Percentiles rank a stretch among this genome's conserved stretches.
Evolutionary conservation across 495 filamentous ascomycete species (phyloP).

Genomic region (Daldinia loculata): DNA sequence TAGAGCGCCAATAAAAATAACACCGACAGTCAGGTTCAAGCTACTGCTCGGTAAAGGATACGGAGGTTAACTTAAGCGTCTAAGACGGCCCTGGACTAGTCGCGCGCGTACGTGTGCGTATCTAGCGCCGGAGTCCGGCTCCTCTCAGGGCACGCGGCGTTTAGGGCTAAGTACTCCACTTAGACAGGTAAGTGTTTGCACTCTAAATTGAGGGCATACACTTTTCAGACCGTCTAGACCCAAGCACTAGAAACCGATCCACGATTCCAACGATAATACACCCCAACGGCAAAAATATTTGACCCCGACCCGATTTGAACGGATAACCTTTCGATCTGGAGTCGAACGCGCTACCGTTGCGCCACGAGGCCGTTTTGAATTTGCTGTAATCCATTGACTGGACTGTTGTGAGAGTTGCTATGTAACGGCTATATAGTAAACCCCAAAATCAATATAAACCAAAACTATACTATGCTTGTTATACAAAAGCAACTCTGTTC

Average conservation of each 20-base stretch:
- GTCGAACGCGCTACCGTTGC: slow-evolving; percentile 5
- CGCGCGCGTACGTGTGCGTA: background rate
- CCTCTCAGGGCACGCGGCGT: background rate
- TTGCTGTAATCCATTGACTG: background rate
- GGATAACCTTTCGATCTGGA: slow-evolving; percentile 6
- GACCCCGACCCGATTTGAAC: slow-evolving; percentile 4
- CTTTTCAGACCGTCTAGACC: background rate
- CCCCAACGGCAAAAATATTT: background rate
- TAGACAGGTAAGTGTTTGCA: background rate
- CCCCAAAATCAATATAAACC: background rate
- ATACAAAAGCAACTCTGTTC: no score
- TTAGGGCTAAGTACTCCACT: slow-evolving; percentile 3
- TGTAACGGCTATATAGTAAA: background rate
- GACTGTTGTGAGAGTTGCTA: background rate
- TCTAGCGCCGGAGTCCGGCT: background rate
- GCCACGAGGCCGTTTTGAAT: background rate
- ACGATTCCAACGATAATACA: background rate
- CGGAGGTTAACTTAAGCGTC: background rate
- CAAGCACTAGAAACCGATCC: background rate
- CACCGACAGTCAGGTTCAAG: background rate
- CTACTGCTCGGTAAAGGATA: background rate
- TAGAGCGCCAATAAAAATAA: background rate
- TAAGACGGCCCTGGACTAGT: background rate
- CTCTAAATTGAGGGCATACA: background rate
- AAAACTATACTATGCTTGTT: background rate